Conservation (phyloP, 2,329 filamentous ascomycete genomes). For the Immersiporthe knoxdaviesiana region DNA sequence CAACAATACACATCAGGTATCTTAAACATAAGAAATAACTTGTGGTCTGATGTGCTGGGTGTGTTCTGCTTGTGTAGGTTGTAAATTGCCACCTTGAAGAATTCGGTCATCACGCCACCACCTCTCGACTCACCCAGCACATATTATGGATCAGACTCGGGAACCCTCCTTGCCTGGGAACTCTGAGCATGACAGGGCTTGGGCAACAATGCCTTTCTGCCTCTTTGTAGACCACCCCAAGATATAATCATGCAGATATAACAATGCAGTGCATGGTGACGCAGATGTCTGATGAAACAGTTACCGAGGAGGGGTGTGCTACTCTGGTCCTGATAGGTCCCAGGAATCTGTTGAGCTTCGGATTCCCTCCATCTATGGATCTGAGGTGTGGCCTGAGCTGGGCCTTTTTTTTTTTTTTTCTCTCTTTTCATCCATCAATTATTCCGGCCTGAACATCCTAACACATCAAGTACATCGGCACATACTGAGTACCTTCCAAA, state of each 20-base stretch:
- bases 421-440: neutral
- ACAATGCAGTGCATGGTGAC: constrained; percentile 22
- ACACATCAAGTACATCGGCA: neutral
- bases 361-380: no score
- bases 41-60: neutral
- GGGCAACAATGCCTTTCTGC: neutral
- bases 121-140: neutral
- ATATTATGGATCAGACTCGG: neutral
- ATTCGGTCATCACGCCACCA: neutral
- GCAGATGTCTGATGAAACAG: neutral
- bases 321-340: neutral
- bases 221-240: neutral
- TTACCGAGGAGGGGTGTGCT: neutral
- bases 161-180: neutral
- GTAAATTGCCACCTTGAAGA: neutral
- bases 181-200: neutral
- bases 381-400: neutral
- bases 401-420: no score
- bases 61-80: neutral
- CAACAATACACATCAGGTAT: neutral
- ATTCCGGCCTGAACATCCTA: neutral
- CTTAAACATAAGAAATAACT: no score
- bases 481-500: no score
- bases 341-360: neutral
- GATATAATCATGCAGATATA: no score